Conservation (phyloP, 805 yeast genomes). For the Pichia gijzeniarum region DNA sequence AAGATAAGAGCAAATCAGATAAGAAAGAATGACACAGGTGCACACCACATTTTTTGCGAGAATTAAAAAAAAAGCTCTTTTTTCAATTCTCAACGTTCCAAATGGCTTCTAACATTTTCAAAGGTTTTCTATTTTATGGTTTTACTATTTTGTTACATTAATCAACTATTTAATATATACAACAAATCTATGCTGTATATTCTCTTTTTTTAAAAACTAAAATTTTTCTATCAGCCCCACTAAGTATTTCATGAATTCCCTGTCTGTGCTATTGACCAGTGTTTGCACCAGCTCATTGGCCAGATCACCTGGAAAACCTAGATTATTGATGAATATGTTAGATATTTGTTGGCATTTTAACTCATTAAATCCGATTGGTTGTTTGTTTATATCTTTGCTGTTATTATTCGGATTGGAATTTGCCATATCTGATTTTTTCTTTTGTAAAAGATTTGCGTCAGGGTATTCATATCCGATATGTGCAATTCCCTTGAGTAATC, state of each 20-base stretch:
- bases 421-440: constrained; percentile 10
- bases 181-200: too few relatives aligned
- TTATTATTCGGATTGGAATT: not conserved
- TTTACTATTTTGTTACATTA: too few relatives aligned
- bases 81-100: too few relatives aligned
- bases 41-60: too few relatives aligned
- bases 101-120: too few relatives aligned
- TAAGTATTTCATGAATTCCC: constrained; percentile 68
- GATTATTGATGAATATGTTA: constrained; percentile 40
- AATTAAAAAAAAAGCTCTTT: too few relatives aligned
- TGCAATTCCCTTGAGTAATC: constrained; percentile 57
- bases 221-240: constrained; percentile 26
- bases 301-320: constrained; percentile 56
- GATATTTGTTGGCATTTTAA: constrained; percentile 26
- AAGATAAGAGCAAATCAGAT: too few relatives aligned
- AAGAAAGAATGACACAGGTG: too few relatives aligned
- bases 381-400: constrained; percentile 37
- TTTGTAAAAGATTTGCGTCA: constrained; percentile 22
- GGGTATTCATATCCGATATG: constrained; percentile 30
- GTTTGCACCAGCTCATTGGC: constrained; percentile 56
- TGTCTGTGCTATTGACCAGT: constrained; percentile 48
- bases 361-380: constrained; percentile 23
- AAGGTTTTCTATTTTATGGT: too few relatives aligned
- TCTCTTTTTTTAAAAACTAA: not conserved
- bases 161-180: too few relatives aligned